These are phyloP conservation scores for Russula virescens DNA, from an alignment of 768 basidiomycete species.

Conservation along the genomic window DNA sequence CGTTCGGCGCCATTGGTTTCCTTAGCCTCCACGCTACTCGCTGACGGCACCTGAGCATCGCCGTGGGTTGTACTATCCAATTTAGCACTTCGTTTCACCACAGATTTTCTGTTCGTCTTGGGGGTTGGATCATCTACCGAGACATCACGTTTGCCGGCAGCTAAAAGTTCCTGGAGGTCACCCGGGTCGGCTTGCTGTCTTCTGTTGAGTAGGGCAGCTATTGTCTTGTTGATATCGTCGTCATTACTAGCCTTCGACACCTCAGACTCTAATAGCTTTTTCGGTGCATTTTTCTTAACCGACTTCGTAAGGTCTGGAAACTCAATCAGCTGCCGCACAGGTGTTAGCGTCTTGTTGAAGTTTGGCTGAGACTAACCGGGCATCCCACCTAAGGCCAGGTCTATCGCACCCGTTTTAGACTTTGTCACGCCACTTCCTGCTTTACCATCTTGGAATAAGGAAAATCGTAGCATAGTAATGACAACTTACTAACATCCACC, in stretches of 20 bases:
- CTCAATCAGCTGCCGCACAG: background rate
- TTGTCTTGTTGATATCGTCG: conserved; percentile 20
- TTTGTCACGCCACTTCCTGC: background rate
- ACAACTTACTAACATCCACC: conserved; percentile 1
- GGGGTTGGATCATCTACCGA: background rate
- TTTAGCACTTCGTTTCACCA: background rate
- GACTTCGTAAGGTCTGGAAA: conserved; percentile 2
- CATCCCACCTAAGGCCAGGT: background rate
- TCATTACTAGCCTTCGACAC: background rate
- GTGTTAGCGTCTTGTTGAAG: background rate
- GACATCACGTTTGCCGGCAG: background rate
- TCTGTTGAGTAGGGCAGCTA: conserved; percentile 11
- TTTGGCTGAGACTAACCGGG: conserved; percentile 8
- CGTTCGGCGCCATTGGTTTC: background rate
- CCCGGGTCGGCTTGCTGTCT: background rate
- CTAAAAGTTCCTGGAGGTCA: background rate
- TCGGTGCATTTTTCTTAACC: background rate
- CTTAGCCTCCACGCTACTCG: background rate
- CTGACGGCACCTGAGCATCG: background rate
- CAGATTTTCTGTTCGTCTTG: background rate
- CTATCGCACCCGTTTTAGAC: conserved; percentile 2
- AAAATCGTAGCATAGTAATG: background rate
- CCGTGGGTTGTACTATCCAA: background rate
- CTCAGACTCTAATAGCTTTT: background rate
- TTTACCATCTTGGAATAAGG: background rate